Base-by-base conservation (phyloP, 2,329 filamentous ascomycete genomes). In the Colletotrichum endophyticum region DNA sequence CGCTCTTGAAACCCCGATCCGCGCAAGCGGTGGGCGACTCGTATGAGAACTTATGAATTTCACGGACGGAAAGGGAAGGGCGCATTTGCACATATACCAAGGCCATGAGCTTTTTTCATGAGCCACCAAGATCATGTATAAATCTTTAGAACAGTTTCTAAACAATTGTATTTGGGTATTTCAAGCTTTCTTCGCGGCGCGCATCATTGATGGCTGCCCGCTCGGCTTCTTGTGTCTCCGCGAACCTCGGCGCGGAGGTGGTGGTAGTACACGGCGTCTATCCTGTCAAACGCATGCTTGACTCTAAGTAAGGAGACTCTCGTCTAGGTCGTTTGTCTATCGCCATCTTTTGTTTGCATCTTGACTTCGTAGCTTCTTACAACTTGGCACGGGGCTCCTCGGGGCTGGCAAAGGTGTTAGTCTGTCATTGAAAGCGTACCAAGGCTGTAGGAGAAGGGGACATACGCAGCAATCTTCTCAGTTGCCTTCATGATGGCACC, bases 401-500 rank as follows among this genome's bases (percentile, higher is more conserved):
- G 15, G 67, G 76, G 32, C 76, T 78, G 19, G 13, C 2, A n/a
- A 3, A 6, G 28, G 7, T 19, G 63, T 77, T 67, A 77, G 67
- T 34, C 30, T 34, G 30, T 27, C 30, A 8, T 16, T 39, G 9
- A 25, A 16, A n/a, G n/a, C n/a, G n/a, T n/a, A n/a, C n/a, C n/a
- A n/a, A n/a, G n/a, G n/a, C n/a, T n/a, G n/a, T n/a, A n/a, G n/a
- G n/a, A 6, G 4, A 64, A 25, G 19, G 8, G 36, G 8, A 78
- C 74, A 53, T 77, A 82, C 68, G 79, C 78, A 30, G 78, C 85
- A 70, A 83, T 81, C 81, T 86, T 84, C 83, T 92, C 91, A 1
- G 91, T 92, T 69, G 86, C 86, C 77, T 87, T 84, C 81, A 87
- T 85, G 80, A 93, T 90, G 15, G 88, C 86, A 44, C 81, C 82